A percentile compares a stretch with the other conserved stretches of the same genome.
Evolutionary conservation across 225 moss, liverwort and hornwort species (phyloP).

Genomic region (Takakia lepidozioides): DNA sequence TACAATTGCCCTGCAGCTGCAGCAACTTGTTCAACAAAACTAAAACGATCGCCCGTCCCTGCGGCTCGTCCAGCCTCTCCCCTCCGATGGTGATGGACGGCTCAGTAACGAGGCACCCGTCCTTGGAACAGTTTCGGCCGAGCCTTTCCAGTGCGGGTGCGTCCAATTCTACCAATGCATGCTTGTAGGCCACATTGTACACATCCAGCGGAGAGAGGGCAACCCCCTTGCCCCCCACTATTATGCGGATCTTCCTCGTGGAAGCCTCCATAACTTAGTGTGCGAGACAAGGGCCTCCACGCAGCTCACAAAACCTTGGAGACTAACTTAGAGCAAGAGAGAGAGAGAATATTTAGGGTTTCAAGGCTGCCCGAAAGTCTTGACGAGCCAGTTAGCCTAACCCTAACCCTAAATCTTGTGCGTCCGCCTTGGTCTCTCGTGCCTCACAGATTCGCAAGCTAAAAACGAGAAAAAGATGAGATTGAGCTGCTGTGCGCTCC

Average conservation of each 20-base stretch:
- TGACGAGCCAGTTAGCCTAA: too few species aligned
- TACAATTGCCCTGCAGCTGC: slow-evolving; percentile 10
- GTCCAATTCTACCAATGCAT: slow-evolving; percentile 18
- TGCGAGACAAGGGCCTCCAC: too few species aligned
- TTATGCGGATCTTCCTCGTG: neutral
- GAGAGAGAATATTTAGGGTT: too few species aligned
- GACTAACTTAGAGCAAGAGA: too few species aligned
- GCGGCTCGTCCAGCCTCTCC: slow-evolving; percentile 4
- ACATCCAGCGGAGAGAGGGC: slow-evolving; percentile 21
- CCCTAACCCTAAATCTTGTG: too few species aligned
- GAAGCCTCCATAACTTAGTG: neutral
- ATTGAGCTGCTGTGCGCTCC: too few species aligned
- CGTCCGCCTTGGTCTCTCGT: too few species aligned
- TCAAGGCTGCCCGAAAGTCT: too few species aligned
- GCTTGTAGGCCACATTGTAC: slow-evolving; percentile 28
- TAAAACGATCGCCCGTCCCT: slow-evolving; percentile 29
- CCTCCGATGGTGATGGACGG: too few species aligned
- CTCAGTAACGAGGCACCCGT: neutral
- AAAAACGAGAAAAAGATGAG: too few species aligned
- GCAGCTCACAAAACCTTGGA: too few species aligned
- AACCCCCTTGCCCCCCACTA: slow-evolving; percentile 27
- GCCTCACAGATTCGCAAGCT: too few species aligned
- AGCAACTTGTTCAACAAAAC: slow-evolving; percentile 38
- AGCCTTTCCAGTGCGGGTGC: slow-evolving; percentile 13
- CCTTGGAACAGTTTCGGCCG: slow-evolving; percentile 6